Conservation (phyloP, 208 protist species). For the Novymonas esmeraldas region DNA sequence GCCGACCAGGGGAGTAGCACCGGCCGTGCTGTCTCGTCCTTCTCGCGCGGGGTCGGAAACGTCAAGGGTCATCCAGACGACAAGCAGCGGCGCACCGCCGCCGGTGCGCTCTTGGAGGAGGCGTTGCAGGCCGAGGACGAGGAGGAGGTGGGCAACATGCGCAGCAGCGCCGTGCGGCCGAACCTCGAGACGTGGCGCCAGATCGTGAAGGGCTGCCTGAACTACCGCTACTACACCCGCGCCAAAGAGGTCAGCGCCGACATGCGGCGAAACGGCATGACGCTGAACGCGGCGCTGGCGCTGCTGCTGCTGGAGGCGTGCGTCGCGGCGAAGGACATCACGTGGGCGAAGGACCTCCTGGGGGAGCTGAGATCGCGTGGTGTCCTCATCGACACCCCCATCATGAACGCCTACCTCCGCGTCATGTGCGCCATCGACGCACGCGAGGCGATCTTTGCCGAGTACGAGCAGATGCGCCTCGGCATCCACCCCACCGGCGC, state of each 20-base stretch:
- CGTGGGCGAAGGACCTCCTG: conserved; percentile 62
- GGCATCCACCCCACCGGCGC: conserved; percentile 70
- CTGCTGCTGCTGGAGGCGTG: conserved; percentile 70
- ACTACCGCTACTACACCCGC: conserved; percentile 38
- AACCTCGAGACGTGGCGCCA: conserved; percentile 80
- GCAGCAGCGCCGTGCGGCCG: conserved; percentile 49
- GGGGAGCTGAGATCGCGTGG: conserved; percentile 37
- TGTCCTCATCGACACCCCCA: conserved; percentile 47
- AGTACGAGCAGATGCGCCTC: conserved; percentile 72
- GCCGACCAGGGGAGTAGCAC: not conserved
- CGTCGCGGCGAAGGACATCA: conserved; percentile 33
- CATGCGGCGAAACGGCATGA: conserved; percentile 37
- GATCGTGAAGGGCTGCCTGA: conserved; percentile 57
- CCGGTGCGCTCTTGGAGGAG: conserved; percentile 42
- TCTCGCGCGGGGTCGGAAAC: not conserved
- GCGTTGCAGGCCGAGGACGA: conserved; percentile 55
- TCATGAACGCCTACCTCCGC: conserved; percentile 82
- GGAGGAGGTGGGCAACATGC: conserved; percentile 53
- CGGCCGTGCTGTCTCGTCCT: not conserved
- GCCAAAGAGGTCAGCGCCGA: conserved; percentile 56
- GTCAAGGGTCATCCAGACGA: not conserved
- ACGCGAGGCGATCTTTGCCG: conserved; percentile 23
- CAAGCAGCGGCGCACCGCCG: not conserved
- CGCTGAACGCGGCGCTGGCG: conserved; percentile 41
- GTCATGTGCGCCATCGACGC: conserved; percentile 71